These are phyloP conservation scores for Rhododendron ferrugineum DNA, from an alignment of 148 eudicot species.

Conservation along the genomic window DNA sequence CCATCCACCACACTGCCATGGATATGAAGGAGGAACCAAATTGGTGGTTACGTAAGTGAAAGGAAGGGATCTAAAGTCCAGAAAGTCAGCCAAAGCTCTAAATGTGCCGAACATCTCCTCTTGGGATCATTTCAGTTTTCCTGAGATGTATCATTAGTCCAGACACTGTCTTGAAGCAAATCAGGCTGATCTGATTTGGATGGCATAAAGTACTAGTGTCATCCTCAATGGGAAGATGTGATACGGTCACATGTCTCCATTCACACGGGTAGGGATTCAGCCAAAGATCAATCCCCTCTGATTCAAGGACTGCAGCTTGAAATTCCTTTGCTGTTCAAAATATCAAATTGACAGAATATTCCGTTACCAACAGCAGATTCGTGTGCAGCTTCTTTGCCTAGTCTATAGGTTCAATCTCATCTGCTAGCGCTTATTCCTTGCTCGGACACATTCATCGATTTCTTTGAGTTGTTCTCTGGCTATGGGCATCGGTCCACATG, in stretches of 20 bases:
- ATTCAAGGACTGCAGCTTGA: neutral
- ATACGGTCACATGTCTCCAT: neutral
- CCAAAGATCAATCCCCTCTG: neutral
- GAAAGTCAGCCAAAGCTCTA: neutral
- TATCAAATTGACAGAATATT: neutral
- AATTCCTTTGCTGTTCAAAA: neutral
- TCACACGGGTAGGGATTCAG: neutral
- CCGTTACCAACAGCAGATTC: neutral
- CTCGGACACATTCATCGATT: too few species aligned
- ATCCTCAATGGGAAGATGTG: neutral
- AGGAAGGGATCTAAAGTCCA: neutral
- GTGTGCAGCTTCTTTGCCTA: too few species aligned
- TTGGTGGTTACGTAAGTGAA: neutral
- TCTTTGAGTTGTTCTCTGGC: too few species aligned
- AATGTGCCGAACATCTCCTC: neutral
- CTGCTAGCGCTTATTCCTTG: too few species aligned
- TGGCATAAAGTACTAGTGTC: neutral
- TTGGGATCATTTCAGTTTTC: neutral
- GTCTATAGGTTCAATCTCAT: too few species aligned
- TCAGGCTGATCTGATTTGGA: neutral
- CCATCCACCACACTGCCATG: neutral
- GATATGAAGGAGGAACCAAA: neutral
- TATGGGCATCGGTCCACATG: too few species aligned
- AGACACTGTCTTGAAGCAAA: neutral
- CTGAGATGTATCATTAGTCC: neutral